Base-by-base conservation (phyloP, 345 rosid genomes). In the Nephelium lappaceum region DNA sequence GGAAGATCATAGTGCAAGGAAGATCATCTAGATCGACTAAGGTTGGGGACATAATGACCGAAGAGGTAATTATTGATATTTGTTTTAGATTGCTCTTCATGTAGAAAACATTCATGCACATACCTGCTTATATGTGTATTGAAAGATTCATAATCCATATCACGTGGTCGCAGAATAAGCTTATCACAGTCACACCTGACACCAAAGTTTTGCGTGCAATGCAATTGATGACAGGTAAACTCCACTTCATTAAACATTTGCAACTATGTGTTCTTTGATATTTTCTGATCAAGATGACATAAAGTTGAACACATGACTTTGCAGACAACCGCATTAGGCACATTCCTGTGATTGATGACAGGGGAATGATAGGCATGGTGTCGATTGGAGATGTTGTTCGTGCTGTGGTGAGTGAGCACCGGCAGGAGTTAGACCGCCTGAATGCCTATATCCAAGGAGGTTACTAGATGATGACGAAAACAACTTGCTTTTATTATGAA, bases 321-420 rank as follows among this genome's bases (percentile, higher is more conserved):
- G 71, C 89, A 96, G 99, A 96, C 73, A 93, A 91, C 69, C 93
- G 99, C 43, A 93, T 96, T 84, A 87, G 99, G 87, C 99, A 96
- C 88, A 96, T 96, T 80, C 99, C 99, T 0, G 97, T 96, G 7
- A 85, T 96, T 67, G 72, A 87, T 73, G 90, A 85, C n/a, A 87
- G 83, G 85, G 95, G 82, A 65, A 96, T 96, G 99, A n/a, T 86
- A 0, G 99, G 99, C 24, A 96, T 96, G 99, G 97, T 96, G 71
- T 96, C 99, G 67, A 92, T 96, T 10, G 99, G 99, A 84, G 99
- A 96, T 78, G 99, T 96, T 70, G 99, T 96, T 21, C 99, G 98
- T 75, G 99, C 99, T 8, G 99, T 96, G 82, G 98, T 96, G 84
- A 85, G 76, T 12, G 99, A 96, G 88, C 97, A 96, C 75, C 80